These are phyloP conservation scores for Nemania sp. DNA, from an alignment of 2,329 filamentous ascomycete genomes.

Conservation along the genomic window DNA sequence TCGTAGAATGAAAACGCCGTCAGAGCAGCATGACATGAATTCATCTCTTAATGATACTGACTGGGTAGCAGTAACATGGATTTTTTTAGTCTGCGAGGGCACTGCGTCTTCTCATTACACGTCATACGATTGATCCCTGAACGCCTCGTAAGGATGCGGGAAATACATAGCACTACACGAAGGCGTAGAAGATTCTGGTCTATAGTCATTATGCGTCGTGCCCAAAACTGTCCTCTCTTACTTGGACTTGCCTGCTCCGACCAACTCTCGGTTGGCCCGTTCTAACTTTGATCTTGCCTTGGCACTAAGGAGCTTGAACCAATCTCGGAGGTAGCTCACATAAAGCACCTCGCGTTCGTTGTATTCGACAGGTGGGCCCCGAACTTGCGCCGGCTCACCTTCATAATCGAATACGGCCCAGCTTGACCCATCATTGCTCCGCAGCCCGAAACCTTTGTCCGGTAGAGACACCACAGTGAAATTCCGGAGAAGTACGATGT, in stretches of 20 bases:
- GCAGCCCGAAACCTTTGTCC: conserved; percentile 66
- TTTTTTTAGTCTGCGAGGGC: neutral
- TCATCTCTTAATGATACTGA: neutral
- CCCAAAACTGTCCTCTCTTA: conserved; percentile 26
- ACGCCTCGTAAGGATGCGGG: neutral
- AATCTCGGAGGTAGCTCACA: conserved; percentile 61
- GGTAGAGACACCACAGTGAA: conserved; percentile 67
- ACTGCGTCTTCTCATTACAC: conserved; percentile 15
- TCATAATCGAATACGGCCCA: conserved; percentile 71
- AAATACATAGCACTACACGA: conserved; percentile 10
- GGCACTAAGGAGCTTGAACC: conserved; percentile 63
- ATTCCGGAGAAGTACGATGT: conserved; percentile 68
- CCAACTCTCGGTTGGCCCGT: conserved; percentile 58
- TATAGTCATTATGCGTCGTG: neutral
- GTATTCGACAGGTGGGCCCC: conserved; percentile 70
- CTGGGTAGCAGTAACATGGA: neutral
- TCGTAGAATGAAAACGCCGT: neutral
- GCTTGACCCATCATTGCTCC: conserved; percentile 66
- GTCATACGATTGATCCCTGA: neutral
- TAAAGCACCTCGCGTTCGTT: conserved; percentile 62
- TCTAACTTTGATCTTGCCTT: conserved; percentile 61
- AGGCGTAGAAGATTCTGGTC: neutral
- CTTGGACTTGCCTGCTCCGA: conserved; percentile 44
- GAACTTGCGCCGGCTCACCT: conserved; percentile 63
- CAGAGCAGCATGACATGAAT: neutral